Evolutionary conservation across 2,329 filamentous ascomycete genomes (phyloP).

Genomic region (Aspergillus vadensis): DNA sequence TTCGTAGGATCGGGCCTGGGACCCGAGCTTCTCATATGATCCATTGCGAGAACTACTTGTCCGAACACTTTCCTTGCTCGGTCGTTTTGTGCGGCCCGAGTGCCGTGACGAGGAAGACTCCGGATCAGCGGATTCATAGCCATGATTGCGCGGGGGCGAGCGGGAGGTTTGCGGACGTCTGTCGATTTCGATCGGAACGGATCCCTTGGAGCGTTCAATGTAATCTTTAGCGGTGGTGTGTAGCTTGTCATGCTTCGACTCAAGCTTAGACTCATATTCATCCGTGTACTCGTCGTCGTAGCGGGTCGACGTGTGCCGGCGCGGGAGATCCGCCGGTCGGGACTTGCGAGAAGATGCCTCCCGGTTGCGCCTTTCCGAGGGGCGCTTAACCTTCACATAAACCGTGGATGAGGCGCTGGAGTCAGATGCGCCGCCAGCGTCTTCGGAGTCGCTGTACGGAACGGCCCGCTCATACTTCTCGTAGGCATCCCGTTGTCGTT

Average conservation of each 20-base stretch:
- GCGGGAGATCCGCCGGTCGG: conserved; percentile 24
- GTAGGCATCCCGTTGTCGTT: conserved; percentile 43
- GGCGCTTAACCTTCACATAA: conserved; percentile 24
- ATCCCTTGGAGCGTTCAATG: conserved; percentile 39
- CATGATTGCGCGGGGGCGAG: conserved; percentile 34
- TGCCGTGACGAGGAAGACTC: conserved; percentile 35
- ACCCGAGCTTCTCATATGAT: conserved; percentile 35
- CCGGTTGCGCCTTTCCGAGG: conserved; percentile 26
- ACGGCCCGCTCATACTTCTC: conserved; percentile 40
- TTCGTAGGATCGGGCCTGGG: conserved; percentile 25
- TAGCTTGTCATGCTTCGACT: conserved; percentile 38
- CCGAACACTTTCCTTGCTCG: conserved; percentile 25
- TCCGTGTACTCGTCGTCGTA: conserved; percentile 33
- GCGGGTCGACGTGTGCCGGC: conserved; percentile 23
- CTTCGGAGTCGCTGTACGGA: conserved; percentile 35
- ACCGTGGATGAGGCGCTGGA: conserved; percentile 27
- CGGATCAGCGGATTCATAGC: conserved; percentile 34
- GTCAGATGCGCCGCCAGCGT: conserved; percentile 35
- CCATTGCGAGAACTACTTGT: conserved; percentile 34
- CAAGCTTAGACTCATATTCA: conserved; percentile 35
- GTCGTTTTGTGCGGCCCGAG: conserved; percentile 34
- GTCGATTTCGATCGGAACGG: conserved; percentile 24
- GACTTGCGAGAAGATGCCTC: conserved; percentile 28
- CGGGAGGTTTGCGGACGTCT: conserved; percentile 34
- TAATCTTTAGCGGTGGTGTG: conserved; percentile 40